Evolutionary conservation across 148 eudicot genomes (phyloP), one percentile per base, ranked within the genome.

Genomic region (Vaccinium corymbosum): DNA sequence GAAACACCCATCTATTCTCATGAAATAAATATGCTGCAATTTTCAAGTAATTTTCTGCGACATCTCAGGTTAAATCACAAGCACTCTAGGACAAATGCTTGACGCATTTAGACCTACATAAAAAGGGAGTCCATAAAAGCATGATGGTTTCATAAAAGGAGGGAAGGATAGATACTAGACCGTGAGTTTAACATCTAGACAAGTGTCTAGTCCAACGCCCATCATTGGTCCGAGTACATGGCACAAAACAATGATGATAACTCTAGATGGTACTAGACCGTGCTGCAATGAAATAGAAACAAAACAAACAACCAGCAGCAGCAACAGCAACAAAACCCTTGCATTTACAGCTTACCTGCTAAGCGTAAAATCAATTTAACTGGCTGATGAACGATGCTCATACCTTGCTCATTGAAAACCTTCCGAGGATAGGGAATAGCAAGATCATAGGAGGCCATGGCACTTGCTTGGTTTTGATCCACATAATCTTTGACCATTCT

Each of bases 401-500:
- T 85, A 92, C 94, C 94, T 87, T 89, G 84, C 76, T 91, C 87
- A 59, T 22, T 78, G 84, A 92, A 92, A 57, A 89, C 93, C 85
- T 88, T 89, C 68, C 93, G 90, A 86, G 94, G 94, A 87, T 92
- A 92, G 42, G 94, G 94, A 83, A 88, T 87, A 73, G 93, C 94
- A 55, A 92, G 85, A 80, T 87, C 89, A 71, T 89, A 92, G 73
- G 92, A 73, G 70, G 90, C 89, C n/a, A 76, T 55, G 84, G 86
- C 80, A 78, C 82, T 83, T 50, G 84, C 59, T 87, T 79, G 89
- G 72, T 91, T 92, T 73, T 86, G 74, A 82, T 85, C 91, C 82
- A 92, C 90, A 83, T 89, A 89, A 71, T 84, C 86, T 83, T 88
- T 90, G 53, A 92, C 93, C 90, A 87, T 85, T 83, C 80, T 85